Percentiles rank a stretch among this genome's conserved stretches.
These are phyloP conservation scores for Skeletonema grethae DNA, from an alignment of 108 stramenopile species.

Conservation along the genomic window DNA sequence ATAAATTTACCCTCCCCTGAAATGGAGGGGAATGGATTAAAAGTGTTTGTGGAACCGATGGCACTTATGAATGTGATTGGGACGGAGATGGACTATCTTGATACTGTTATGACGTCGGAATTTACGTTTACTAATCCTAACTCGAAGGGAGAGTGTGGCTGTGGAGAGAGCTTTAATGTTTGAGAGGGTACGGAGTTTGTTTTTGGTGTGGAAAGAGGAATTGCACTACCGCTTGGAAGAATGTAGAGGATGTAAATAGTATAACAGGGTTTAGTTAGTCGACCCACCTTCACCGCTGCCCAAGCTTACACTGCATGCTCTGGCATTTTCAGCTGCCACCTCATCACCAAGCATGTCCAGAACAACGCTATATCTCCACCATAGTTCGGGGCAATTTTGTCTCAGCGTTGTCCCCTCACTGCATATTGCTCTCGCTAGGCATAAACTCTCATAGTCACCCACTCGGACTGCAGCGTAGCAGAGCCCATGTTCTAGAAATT, in stretches of 20 bases:
- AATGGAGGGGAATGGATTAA: slow-evolving; percentile 70
- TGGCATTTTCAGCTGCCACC: slow-evolving; percentile 80
- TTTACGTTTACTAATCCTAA: slow-evolving; percentile 99
- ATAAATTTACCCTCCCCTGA: slow-evolving; percentile 50
- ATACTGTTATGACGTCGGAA: slow-evolving; percentile 94
- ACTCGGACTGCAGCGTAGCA: slow-evolving; percentile 74
- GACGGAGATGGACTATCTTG: slow-evolving; percentile 97
- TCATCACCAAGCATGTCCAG: slow-evolving; percentile 81
- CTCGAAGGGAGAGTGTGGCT: slow-evolving; percentile 98
- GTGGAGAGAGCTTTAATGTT: slow-evolving; percentile 99
- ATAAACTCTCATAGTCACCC: slow-evolving; percentile 72
- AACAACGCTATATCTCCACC: slow-evolving; percentile 81
- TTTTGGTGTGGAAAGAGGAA: not conserved
- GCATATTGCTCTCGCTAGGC: slow-evolving; percentile 71
- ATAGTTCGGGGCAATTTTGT: slow-evolving; percentile 80
- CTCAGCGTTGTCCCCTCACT: slow-evolving; percentile 86
- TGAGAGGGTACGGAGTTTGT: slow-evolving; percentile 12
- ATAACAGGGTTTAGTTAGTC: not conserved
- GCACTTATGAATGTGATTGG: slow-evolving; percentile 98
- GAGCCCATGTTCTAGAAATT: slow-evolving; percentile 73
- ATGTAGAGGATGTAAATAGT: not conserved
- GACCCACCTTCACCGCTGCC: slow-evolving; percentile 66
- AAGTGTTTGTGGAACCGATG: slow-evolving; percentile 97
- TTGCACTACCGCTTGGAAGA: no score
- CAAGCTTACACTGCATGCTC: slow-evolving; percentile 62